Conservation (phyloP, 768 basidiomycete species). For the Russula brevipes region DNA sequence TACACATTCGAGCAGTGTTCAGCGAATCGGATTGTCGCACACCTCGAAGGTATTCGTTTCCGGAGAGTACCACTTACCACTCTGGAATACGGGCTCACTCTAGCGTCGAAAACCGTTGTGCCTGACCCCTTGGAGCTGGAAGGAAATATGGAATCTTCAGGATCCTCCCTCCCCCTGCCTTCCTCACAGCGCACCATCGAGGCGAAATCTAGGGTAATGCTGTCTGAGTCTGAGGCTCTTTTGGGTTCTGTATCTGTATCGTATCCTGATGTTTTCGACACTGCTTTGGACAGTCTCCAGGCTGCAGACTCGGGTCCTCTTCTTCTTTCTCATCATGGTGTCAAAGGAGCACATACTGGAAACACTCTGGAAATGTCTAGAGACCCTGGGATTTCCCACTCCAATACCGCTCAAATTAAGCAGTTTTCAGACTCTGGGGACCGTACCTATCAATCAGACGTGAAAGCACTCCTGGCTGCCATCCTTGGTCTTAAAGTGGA, state of each 20-base stretch:
- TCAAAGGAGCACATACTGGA: background rate
- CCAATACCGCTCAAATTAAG: background rate
- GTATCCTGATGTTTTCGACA: background rate
- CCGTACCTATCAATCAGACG: constrained; percentile 21
- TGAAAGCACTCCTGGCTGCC: constrained; percentile 40
- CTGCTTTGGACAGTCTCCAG: background rate
- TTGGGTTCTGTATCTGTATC: background rate
- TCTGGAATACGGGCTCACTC: constrained; percentile 44
- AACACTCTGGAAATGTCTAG: background rate
- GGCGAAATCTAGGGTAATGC: background rate
- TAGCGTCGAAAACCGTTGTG: constrained; percentile 28
- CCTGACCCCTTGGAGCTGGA: background rate
- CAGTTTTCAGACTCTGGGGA: constrained; percentile 12
- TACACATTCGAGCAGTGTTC: constrained; percentile 43
- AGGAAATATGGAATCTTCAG: background rate
- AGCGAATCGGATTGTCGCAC: constrained; percentile 45
- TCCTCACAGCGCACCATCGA: background rate
- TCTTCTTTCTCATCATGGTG: background rate
- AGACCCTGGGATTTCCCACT: background rate
- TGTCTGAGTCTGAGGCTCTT: background rate
- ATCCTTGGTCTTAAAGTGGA: constrained; percentile 39
- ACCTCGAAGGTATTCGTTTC: constrained; percentile 54
- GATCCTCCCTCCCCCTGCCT: background rate
- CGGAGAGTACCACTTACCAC: constrained; percentile 47
- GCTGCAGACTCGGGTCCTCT: background rate